Base-by-base conservation (phyloP, 257 asterid genomes). In the Nicotiana sylvestris region DNA sequence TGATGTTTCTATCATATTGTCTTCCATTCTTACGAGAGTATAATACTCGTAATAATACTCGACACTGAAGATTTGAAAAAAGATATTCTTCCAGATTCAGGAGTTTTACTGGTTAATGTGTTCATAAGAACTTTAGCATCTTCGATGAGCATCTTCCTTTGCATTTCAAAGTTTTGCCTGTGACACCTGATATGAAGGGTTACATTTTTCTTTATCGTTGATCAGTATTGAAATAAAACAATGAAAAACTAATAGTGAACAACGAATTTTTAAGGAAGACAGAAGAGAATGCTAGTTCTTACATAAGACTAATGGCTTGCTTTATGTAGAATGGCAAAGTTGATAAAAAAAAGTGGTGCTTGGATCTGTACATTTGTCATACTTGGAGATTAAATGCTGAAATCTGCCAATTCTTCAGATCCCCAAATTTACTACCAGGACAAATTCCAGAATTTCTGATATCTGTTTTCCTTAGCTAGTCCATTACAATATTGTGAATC, bases 401-500 rank as follows among this genome's bases (percentile, higher is more conserved):
- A 69, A 43, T 43, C 21, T 7, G 21, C 30, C 29, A 60, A 12
- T 51, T 51, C 2, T 9, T 12, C 17, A 11, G 9, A 11, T 11
- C 56, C 56, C 16, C 56, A 49, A 9, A 49, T 11, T 51, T 51
- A 51, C 57, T 13, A 9, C 49, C 49, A 13, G 17, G 57, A 13
- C 57, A 12, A 53, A 53, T 53, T 11, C 57, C 17, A 12, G 57
- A 53, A 43, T 43, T 43, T 43, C 49, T 43, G 49, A 7, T 77
- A 57, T 77, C 29, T 16, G 29, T 8, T 43, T 43, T 80, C 46
- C 35, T 43, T 33, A 43, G 25, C 62, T 43, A 39, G 18, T n/a
- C 25, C 13, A 15, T 58, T 25, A 46, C 29, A 85, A 29, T 68
- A 80, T 86, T 84, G 57, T 78, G 56, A 62, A 25, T 32, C 78